Conservation (phyloP, 23 red algal species). For the Gracilaria domingensis region DNA sequence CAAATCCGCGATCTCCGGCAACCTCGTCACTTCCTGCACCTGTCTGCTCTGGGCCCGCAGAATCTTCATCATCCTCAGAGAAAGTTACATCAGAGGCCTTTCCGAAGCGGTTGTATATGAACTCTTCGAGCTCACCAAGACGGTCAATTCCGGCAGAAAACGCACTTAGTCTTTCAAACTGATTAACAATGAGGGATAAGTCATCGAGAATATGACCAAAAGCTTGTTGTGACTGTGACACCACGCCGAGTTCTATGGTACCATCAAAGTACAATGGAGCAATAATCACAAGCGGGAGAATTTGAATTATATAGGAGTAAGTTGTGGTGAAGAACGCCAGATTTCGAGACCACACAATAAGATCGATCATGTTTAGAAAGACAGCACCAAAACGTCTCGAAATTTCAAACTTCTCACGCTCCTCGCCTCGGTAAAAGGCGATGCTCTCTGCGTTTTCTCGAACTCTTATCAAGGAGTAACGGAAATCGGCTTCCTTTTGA, state of each 20-base stretch:
- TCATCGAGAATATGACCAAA: slow-evolving; percentile 97
- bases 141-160: slow-evolving; percentile 96
- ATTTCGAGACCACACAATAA: slow-evolving; percentile 89
- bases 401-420: slow-evolving; percentile 73
- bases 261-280: slow-evolving; percentile 94
- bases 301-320: slow-evolving; percentile 95
- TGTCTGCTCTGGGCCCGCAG: not conserved
- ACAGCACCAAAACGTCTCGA: slow-evolving; percentile 64
- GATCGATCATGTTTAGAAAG: slow-evolving; percentile 72
- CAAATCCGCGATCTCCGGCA: slow-evolving; percentile 4
- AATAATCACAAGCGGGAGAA: slow-evolving; percentile 89
- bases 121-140: slow-evolving; percentile 93
- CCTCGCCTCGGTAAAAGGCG: slow-evolving; percentile 92
- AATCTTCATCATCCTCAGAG: not conserved
- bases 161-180: slow-evolving; percentile 84
- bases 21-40: not conserved
- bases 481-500: slow-evolving; percentile 96
- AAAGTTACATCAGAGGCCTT: not conserved
- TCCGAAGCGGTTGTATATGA: slow-evolving; percentile 74
- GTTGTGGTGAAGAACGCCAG: slow-evolving; percentile 94
- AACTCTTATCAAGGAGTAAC: slow-evolving; percentile 88
- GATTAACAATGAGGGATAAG: slow-evolving; percentile 87
- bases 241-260: slow-evolving; percentile 87
- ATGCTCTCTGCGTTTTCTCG: slow-evolving; percentile 97
- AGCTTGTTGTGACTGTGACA: slow-evolving; percentile 86